phyloP scores from a whole-genome alignment of 2,329 filamentous ascomycete species.

The Penicillium sp. region DNA sequence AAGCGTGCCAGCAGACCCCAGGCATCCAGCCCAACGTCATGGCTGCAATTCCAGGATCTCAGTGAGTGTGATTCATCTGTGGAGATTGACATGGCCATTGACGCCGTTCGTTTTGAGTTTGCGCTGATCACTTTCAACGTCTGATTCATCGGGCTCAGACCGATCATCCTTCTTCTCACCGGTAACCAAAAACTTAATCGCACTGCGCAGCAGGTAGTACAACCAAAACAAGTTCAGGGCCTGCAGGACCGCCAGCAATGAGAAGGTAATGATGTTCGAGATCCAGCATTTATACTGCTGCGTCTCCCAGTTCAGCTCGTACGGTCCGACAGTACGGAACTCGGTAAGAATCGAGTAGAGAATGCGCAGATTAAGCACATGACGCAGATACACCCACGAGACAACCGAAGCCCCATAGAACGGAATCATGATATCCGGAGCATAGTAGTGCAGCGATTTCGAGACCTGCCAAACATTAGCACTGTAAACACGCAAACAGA shows the following conservation, averaged over 20 bases:
- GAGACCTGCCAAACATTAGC: constrained; percentile 61
- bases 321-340: constrained; percentile 45
- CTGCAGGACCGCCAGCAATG: constrained; percentile 41
- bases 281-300: constrained; percentile 48
- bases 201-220: constrained; percentile 40
- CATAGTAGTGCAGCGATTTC: constrained; percentile 86
- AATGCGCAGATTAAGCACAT: constrained; percentile 58
- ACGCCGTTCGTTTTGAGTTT: background rate
- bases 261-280: constrained; percentile 43
- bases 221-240: constrained; percentile 46
- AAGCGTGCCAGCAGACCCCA: too few species aligned
- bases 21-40: too few species aligned
- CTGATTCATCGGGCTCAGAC: constrained; percentile 20
- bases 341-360: constrained; percentile 43
- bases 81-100: background rate
- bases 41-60: too few species aligned
- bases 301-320: constrained; percentile 46
- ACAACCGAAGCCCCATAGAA: constrained; percentile 80
- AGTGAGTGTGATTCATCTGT: too few species aligned
- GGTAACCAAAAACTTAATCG: constrained; percentile 35
- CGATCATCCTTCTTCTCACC: constrained; percentile 53
- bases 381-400: constrained; percentile 83
- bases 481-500: background rate
- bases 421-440: constrained; percentile 70
- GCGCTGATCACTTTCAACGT: constrained; percentile 58